Percentiles rank a stretch among this genome's conserved stretches.
Evolutionary conservation across 2,329 filamentous ascomycete genomes (phyloP).

Genomic region (Xylariaceae sp.): DNA sequence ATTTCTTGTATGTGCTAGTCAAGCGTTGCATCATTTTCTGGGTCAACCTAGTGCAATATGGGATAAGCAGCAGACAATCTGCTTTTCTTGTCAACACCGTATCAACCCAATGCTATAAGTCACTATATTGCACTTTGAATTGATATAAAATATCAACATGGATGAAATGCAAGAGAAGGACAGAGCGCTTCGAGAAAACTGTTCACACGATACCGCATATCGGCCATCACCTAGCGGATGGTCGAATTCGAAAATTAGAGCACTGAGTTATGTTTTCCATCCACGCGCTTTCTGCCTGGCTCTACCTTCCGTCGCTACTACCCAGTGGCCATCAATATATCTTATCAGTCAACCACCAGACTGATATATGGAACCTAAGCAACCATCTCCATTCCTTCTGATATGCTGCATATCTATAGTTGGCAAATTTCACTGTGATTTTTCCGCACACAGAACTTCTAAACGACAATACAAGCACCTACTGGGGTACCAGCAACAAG

Average conservation of each 20-base stretch:
- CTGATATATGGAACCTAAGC: not conserved
- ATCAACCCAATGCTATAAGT: no score
- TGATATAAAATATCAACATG: no score
- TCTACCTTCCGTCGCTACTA: not conserved
- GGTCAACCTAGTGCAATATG: not conserved
- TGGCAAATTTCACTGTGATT: no score
- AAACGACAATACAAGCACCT: no score
- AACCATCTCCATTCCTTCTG: not conserved
- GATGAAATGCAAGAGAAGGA: no score
- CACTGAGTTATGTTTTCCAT: not conserved
- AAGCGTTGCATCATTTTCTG: not conserved
- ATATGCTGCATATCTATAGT: not conserved
- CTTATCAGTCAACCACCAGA: not conserved
- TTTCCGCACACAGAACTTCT: no score
- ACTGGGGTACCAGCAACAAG: no score
- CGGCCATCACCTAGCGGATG: no score
- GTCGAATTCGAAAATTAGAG: no score
- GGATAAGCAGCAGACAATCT: not conserved
- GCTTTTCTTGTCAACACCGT: not conserved
- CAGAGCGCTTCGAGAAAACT: no score
- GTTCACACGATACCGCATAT: no score
- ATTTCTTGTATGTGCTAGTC: conserved; percentile 13
- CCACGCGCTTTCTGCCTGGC: not conserved
- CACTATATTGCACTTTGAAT: no score
- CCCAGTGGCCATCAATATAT: not conserved